Evolutionary conservation across 179 eudicot species (phyloP).

Genomic region (Spinacia oleracea): DNA sequence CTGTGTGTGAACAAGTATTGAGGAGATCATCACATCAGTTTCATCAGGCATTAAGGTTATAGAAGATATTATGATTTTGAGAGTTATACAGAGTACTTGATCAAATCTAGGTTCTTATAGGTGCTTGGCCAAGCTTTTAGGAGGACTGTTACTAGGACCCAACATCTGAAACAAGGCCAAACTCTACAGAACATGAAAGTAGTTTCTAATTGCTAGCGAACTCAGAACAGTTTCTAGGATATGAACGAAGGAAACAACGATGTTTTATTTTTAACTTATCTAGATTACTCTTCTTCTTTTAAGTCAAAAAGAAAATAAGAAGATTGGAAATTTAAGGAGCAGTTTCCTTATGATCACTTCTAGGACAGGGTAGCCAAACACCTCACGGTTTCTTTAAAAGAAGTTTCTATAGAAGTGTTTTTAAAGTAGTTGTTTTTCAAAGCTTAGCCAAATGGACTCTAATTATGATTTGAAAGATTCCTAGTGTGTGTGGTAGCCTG

Average conservation of each 20-base stretch:
- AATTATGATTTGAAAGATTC: neutral
- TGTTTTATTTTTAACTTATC: no score
- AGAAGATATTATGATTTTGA: neutral
- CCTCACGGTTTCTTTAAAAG: no score
- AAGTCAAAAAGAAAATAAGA: no score
- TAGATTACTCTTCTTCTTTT: neutral
- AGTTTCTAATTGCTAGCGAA: no score
- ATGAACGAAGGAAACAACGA: no score
- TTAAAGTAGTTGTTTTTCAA: no score
- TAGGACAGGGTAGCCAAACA: no score
- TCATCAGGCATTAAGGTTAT: neutral
- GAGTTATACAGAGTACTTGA: neutral
- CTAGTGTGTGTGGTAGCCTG: neutral
- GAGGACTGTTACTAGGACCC: neutral
- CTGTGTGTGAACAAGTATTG: constrained; percentile 13
- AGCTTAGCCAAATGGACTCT: neutral
- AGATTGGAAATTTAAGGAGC: neutral
- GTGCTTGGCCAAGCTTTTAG: neutral
- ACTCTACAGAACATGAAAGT: neutral
- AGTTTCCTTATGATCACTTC: no score
- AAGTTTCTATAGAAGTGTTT: no score
- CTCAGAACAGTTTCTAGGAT: no score
- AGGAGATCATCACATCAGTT: neutral
- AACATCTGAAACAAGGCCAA: neutral
- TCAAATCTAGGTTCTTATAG: neutral